These are phyloP conservation scores for Rubia balearica DNA, from an alignment of 305 asterid species.

Conservation along the genomic window DNA sequence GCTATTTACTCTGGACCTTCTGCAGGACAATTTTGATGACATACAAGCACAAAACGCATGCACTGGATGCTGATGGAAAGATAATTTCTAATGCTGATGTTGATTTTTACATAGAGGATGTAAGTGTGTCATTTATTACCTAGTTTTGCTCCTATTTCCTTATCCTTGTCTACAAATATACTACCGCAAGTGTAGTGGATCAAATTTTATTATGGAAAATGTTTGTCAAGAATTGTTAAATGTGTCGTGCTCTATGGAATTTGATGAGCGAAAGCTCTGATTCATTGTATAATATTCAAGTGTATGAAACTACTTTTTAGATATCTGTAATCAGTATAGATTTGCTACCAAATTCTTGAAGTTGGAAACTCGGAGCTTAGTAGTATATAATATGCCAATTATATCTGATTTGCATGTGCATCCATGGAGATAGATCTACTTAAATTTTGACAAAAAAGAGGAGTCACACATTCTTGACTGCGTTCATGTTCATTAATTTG, in stretches of 20 bases:
- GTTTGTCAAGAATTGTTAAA: background rate
- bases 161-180: background rate
- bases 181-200: background rate
- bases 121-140: conserved; percentile 28
- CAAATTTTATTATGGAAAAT: background rate
- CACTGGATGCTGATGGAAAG: conserved; percentile 69
- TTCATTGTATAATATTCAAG: background rate
- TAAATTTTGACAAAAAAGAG: background rate
- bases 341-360: background rate
- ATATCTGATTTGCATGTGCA: background rate
- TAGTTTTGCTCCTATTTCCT: background rate
- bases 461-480: background rate
- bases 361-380: background rate
- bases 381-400: background rate
- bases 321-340: background rate
- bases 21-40: conserved; percentile 83
- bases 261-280: background rate
- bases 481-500: background rate
- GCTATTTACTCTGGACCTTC: background rate
- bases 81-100: conserved; percentile 70
- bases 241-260: background rate
- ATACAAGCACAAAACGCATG: conserved; percentile 90
- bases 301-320: background rate
- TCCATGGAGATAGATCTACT: background rate
- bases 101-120: conserved; percentile 77